A percentile compares a stretch with the other conserved stretches of the same genome.
Conservation (phyloP, 129 eudicot species). For the Flaveria ramosissima region DNA sequence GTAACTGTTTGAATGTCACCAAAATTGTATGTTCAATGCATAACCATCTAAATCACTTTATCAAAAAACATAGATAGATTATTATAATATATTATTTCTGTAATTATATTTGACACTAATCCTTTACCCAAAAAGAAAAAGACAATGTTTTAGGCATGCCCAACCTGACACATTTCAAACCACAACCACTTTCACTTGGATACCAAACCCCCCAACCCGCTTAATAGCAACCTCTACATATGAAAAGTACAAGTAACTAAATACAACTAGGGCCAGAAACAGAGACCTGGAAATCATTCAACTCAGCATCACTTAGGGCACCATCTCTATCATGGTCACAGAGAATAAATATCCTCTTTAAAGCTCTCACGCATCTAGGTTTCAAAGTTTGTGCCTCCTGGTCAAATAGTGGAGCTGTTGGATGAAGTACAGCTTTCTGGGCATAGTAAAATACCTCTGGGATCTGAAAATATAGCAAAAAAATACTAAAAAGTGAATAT, state of each 20-base stretch:
- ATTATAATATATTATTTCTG: not conserved
- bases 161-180: not conserved
- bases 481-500: not conserved
- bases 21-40: not conserved
- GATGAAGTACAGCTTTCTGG: constrained; percentile 95
- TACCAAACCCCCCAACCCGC: not conserved
- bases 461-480: constrained; percentile 51
- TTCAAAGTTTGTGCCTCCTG: constrained; percentile 84
- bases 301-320: constrained; percentile 87
- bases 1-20: not conserved
- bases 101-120: not conserved
- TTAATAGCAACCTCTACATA: not conserved
- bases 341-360: constrained; percentile 85
- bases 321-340: constrained; percentile 97
- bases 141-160: no score
- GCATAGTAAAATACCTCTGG: constrained; percentile 89
- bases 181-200: not conserved
- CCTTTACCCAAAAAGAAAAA: not conserved
- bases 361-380: constrained; percentile 91
- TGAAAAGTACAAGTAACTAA: constrained; percentile 12
- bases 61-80: not conserved
- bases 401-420: constrained; percentile 87
- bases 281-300: constrained; percentile 95
- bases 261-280: constrained; percentile 22
- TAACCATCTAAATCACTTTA: not conserved